phyloP scores from a whole-genome alignment of 306 rosid genomes.

The Carpinus fangiana region DNA sequence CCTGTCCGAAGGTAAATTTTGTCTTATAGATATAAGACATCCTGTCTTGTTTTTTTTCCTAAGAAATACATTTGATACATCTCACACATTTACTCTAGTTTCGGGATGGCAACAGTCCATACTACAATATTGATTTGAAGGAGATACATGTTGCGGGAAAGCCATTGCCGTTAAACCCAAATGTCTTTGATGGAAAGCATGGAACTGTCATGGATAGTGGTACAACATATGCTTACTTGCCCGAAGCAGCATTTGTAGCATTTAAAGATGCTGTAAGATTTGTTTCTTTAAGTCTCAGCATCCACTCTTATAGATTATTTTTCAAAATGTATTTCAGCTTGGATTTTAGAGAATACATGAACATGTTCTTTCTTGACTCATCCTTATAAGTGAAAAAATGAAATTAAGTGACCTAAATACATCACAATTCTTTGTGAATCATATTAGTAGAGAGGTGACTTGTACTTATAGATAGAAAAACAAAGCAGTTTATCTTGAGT shows the following conservation, averaged over 20 bases:
- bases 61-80: constrained; percentile 64
- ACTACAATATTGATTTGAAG: constrained; percentile 94
- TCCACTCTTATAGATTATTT: constrained; percentile 5
- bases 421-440: constrained; percentile 6
- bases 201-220: constrained; percentile 97
- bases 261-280: constrained; percentile 85
- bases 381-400: constrained; percentile 4
- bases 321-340: constrained; percentile 20
- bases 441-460: neutral
- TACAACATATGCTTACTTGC: constrained; percentile 93
- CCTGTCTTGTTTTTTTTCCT: constrained; percentile 49
- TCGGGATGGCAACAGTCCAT: constrained; percentile 99
- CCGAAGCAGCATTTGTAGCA: constrained; percentile 67
- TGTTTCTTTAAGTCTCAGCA: constrained; percentile 15
- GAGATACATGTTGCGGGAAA: constrained; percentile 91
- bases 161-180: constrained; percentile 54
- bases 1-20: constrained; percentile 69
- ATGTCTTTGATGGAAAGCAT: constrained; percentile 73
- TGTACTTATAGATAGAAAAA: constrained; percentile 2
- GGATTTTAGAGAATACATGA: constrained; percentile 7
- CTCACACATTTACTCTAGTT: constrained; percentile 99
- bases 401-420: constrained; percentile 6
- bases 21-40: constrained; percentile 33
- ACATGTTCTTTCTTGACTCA: constrained; percentile 8
- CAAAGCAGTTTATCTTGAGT: neutral